phyloP scores from a whole-genome alignment of 495 filamentous ascomycete species.

The Parathielavia hyrcaniae region DNA sequence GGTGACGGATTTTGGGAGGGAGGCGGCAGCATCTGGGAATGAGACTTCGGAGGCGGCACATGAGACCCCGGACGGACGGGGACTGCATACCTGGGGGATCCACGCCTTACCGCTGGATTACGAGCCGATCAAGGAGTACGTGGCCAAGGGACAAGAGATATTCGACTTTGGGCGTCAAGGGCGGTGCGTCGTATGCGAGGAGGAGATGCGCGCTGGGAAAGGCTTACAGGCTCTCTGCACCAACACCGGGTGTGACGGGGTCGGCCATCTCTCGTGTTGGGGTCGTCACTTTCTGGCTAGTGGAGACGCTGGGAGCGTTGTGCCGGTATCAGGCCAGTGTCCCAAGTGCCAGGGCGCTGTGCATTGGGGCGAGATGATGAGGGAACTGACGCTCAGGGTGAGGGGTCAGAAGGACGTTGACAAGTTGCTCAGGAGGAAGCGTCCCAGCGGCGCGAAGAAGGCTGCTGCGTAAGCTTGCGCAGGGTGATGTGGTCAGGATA shows the following conservation, averaged over 20 bases:
- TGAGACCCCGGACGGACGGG: not conserved
- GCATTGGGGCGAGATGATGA: slow-evolving; percentile 72
- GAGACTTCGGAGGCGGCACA: not conserved
- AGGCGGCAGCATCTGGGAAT: not conserved
- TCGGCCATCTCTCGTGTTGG: slow-evolving; percentile 73
- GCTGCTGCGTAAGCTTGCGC: not conserved
- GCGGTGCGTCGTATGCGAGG: slow-evolving; percentile 58
- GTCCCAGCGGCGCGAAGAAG: slow-evolving; percentile 26
- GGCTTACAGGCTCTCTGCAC: slow-evolving; percentile 66
- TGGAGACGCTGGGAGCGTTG: slow-evolving; percentile 42
- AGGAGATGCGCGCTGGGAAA: slow-evolving; percentile 40
- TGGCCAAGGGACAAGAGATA: slow-evolving; percentile 63
- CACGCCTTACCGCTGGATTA: slow-evolving; percentile 63
- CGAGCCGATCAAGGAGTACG: slow-evolving; percentile 53
- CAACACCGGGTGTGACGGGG: slow-evolving; percentile 55
- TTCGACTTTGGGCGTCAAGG: slow-evolving; percentile 54
- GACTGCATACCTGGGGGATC: slow-evolving; percentile 37
- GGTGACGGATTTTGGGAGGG: slow-evolving; percentile 47
- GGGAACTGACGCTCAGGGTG: slow-evolving; percentile 66
- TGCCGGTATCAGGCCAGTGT: slow-evolving; percentile 68
- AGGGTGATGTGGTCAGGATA: not conserved
- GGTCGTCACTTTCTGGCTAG: slow-evolving; percentile 54
- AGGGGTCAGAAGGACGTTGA: slow-evolving; percentile 61
- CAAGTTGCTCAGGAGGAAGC: slow-evolving; percentile 55
- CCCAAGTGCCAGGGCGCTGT: slow-evolving; percentile 59